Evolutionary conservation across 2,329 filamentous ascomycete genomes (phyloP), one percentile per base, ranked within the genome.

Genomic region (Diaporthe destruens): DNA sequence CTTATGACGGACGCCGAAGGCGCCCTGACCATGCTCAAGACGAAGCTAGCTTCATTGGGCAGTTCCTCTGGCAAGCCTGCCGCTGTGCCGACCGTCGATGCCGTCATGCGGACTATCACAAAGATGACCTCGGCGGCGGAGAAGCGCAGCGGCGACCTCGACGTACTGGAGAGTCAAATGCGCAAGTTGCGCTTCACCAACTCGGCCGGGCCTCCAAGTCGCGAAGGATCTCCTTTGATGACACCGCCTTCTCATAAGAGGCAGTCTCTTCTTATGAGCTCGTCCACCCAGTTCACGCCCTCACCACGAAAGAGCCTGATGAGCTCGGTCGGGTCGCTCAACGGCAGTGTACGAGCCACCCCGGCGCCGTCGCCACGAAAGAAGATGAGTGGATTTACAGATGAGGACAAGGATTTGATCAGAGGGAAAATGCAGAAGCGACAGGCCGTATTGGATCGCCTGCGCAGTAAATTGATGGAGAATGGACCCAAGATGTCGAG

Each of bases 101-200:
- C 94, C 0, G 94, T 99, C 25, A 92, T 95, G 76, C 94, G 93
- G 73, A 99, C 96, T 0, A 97, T 99, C 76, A 87, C 87, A 72
- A 98, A 96, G 79, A 95, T 99, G 93, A 98, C 95, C 44, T 89
- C 87, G 73, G 96, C 98, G 92, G 93, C 93, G 0, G 94, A 98
- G 85, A 94, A 94, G 83, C 93, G 94, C 80, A 96, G 93, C 79
- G 94, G 92, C 72, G 96, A 98, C 77, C 91, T 99, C 68, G 94
- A 98, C 80, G 90, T 98, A 8, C 87, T 98, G 42, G 96, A 98
- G 83, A 90, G 91, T 61, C 94, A 98, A 80, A 90, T 99, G 84
- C 91, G 93, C 73, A 94, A 77, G 23, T 75, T 80, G 23, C 75
- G 79, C 2, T 51, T 80, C 20, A 72, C 76, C 11, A 77, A 77